Base-by-base conservation (phyloP, 2,329 filamentous ascomycete species). In the Pseudocercospora fuligena region DNA sequence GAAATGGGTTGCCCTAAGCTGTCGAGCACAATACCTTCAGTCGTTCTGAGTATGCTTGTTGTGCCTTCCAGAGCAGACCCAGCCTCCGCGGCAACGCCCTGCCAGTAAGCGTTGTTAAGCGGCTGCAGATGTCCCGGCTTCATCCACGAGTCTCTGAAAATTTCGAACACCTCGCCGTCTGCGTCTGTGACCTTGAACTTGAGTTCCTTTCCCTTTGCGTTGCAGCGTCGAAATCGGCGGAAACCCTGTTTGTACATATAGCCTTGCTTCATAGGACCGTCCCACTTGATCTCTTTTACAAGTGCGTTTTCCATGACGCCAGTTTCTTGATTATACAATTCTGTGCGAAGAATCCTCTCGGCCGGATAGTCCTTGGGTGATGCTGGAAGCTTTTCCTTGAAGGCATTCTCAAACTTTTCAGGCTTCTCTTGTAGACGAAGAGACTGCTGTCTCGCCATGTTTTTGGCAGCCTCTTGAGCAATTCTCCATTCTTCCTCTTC, bases 291-390 rank as follows among this genome's bases (percentile, higher is more conserved):
- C 21, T 51, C 23, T 16, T 27, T 57, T 12, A 27, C 23, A 27
- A 57, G n/a, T 11, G 8, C 23, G 16, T 57, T 57, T 9, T 58
- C 56, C 56, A 58, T 58, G 19, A 19, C 31, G 29, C 56, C 56
- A 12, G 31, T 58, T 4, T 6, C 29, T 11, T 31, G 5, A 8
- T 58, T 40, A 12, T 36, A 40, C 16, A 40, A n/a, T 25, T 58
- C 56, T 19, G 56, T 40, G 31, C 31, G 56, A 25, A 58, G 21
- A 19, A 58, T 21, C 43, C 33, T n/a, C 12, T 25, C 31, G 5
- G 1, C 9, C n/a, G 31, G 29, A 2, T 43, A 58, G 56, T 23
- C 33, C 12, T 40, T 40, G n/a, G 33, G 21, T 19, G 16, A 19
- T 11, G 19, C 9, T 14, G 56, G 25, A 19, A 33, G 25, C n/a